Evolutionary conservation across 306 rosid species (phyloP), one percentile per base, ranked within the genome.

Genomic region (Rubus idaeus): DNA sequence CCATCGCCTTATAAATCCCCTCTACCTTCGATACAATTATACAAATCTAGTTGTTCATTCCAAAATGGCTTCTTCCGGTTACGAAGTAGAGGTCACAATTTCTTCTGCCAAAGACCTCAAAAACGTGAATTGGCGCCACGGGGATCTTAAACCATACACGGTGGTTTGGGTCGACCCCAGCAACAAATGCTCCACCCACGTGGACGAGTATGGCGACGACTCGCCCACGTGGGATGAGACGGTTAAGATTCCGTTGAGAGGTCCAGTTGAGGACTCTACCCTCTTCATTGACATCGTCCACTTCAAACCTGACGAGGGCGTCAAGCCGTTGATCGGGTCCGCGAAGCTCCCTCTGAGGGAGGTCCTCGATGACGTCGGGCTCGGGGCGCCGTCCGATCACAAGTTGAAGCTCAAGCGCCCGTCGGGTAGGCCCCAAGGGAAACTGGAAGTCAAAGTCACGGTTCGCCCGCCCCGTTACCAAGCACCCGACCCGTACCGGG

Each of bases 101-200:
- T 2, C 81, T 7, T 87, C 91, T 3, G 98, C 96, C 2, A 84
- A 47, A 21, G 86, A 77, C 18, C 83, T 94, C 42, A 94, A 94
- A 84, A 94, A 94, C 87, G 88, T 94, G 62, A 94, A 94, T 82
- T 92, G 98, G 98, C 93, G 93, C 37, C 47, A 89, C 80, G 98
- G 98, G 6, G 37, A 78, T 0, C 79, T 78, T 73, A 80, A 60
- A 56, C 95, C 98, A 0, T 94, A 94, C 87, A 97, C 83, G 82
- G 96, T 94, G 81, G 89, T 92, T 4, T 94, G 97, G 96, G 90
- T 90, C 0, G 96, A 94, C 47, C 81, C 97, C 1, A 78, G 58
- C 2, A 77, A 69, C 81, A 92, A 88, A 42, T 68, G 80, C 68
- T 80, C 95, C 45, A 78, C 91, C 21, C 79, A 17, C 0, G 87